phyloP scores from a whole-genome alignment of 2,329 filamentous ascomycete genomes.

The Botrytis galanthina region DNA sequence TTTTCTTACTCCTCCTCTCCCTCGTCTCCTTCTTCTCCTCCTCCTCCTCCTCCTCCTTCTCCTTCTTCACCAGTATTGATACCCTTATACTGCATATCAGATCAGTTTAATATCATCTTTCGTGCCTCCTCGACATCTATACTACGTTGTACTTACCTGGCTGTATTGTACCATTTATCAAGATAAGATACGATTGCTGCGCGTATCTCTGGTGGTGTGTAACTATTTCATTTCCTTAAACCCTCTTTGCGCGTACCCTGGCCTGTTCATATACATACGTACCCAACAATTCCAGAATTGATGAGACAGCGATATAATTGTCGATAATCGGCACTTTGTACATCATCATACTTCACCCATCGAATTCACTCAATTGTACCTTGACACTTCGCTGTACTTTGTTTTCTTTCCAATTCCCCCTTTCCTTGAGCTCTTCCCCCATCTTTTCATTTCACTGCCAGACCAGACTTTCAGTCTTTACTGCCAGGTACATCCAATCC shows the following conservation, averaged over 20 bases:
- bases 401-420: neutral
- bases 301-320: neutral
- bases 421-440: neutral
- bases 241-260: neutral
- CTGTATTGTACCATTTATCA: neutral
- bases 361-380: neutral
- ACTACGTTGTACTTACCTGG: neutral
- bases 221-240: neutral
- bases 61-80: neutral
- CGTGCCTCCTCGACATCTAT: neutral
- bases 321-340: neutral
- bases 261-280: neutral
- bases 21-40: neutral
- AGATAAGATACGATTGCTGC: conserved; percentile 6
- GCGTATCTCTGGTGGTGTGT: neutral
- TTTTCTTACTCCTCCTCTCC: neutral
- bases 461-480: neutral
- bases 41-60: neutral
- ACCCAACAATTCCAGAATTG: conserved; percentile 9
- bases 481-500: neutral
- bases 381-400: neutral
- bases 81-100: neutral
- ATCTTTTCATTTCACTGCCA: neutral
- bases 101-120: neutral
- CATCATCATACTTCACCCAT: neutral